These are phyloP conservation scores for Aspergillus pseudoviridinutans DNA, from an alignment of 2,329 filamentous ascomycete genomes.

Conservation along the genomic window DNA sequence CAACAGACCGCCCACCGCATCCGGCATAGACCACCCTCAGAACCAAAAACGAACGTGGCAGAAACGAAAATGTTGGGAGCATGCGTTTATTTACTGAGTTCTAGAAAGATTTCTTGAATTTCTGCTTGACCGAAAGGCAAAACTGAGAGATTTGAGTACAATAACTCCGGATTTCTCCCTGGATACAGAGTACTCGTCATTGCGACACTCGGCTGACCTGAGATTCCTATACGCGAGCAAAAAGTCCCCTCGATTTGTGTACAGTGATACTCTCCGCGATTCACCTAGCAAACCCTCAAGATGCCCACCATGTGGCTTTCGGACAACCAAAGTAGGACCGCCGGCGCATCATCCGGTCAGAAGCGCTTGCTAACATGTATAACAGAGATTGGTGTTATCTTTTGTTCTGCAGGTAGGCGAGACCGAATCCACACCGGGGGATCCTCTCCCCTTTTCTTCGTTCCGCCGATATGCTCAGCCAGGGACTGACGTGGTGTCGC, in stretches of 20 bases:
- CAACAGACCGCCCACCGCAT: conserved; percentile 16
- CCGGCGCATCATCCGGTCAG: not conserved
- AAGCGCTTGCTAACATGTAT: conserved; percentile 17
- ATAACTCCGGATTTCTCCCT: not conserved
- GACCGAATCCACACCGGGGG: not conserved
- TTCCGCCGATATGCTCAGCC: not conserved
- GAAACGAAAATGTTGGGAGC: conserved; percentile 12
- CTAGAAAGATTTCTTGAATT: not conserved
- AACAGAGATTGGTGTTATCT: conserved; percentile 90
- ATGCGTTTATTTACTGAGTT: not conserved
- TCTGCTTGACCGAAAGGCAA: not conserved
- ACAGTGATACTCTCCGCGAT: not conserved
- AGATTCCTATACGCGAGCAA: not conserved
- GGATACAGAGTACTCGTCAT: not conserved
- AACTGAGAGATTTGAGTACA: not conserved
- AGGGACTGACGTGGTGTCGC: conserved; percentile 14
- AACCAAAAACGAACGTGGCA: conserved; percentile 19
- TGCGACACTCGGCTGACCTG: not conserved
- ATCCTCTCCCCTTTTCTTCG: not conserved
- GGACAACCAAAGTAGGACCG: conserved; percentile 79
- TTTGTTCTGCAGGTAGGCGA: conserved; percentile 90
- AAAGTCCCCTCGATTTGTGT: not conserved
- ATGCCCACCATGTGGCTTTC: conserved; percentile 96
- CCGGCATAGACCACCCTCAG: conserved; percentile 8
- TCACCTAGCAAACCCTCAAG: conserved; percentile 23